Percentiles rank a stretch among this genome's conserved stretches.
These are phyloP conservation scores for Fomitopsis betulina DNA, from an alignment of 1,284 basidiomycete genomes.

Conservation along the genomic window DNA sequence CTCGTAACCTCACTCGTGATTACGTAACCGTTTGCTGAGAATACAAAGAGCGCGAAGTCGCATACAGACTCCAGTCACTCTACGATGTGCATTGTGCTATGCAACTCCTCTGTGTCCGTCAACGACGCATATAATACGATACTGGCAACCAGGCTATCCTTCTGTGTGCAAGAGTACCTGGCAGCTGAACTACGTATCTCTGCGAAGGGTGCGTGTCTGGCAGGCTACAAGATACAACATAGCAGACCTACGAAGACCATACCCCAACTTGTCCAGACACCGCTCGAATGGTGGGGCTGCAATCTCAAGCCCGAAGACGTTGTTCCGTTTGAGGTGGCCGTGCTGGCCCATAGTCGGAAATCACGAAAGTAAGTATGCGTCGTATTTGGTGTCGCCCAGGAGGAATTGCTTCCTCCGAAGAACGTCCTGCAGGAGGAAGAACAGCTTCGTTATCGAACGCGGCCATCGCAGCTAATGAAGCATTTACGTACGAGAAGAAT, in stretches of 20 bases:
- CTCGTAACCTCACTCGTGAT: background rate
- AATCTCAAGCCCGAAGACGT: background rate
- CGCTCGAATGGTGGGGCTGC: background rate
- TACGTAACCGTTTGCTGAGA: background rate
- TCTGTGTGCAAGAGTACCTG: too few relatives aligned
- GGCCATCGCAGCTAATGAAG: background rate
- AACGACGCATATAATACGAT: too few relatives aligned
- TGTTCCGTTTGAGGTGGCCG: slow-evolving; percentile 23
- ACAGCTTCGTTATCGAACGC: background rate
- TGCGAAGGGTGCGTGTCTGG: background rate
- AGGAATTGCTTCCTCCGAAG: slow-evolving; percentile 63
- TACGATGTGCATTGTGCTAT: background rate
- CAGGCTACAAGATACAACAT: background rate
- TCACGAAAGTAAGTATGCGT: slow-evolving; percentile 71
- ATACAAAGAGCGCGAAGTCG: too few relatives aligned
- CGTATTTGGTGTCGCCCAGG: slow-evolving; percentile 59
- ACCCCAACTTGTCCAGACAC: background rate
- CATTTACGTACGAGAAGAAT: slow-evolving; percentile 26
- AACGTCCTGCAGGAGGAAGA: slow-evolving; percentile 48
- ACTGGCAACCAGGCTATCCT: too few relatives aligned
- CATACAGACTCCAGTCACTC: too few relatives aligned
- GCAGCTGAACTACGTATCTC: too few relatives aligned
- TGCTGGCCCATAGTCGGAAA: slow-evolving; percentile 35
- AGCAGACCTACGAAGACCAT: background rate
- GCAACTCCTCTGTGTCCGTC: too few relatives aligned